Percentiles rank a stretch among this genome's conserved stretches.
Conservation (phyloP, 306 rosid species). For the Hippophae gyantsensis region DNA sequence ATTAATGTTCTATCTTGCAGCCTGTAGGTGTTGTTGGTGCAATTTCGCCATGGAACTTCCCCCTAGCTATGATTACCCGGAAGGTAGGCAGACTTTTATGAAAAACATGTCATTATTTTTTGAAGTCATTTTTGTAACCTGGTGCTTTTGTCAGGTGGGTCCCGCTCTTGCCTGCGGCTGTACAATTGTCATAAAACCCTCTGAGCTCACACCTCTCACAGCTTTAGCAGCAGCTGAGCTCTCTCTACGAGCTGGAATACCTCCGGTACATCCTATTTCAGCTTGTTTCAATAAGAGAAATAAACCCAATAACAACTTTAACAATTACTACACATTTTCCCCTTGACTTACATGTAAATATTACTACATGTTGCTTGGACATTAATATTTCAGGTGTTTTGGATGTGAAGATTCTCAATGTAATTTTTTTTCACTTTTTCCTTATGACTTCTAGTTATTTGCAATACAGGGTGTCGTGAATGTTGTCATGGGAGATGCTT, state of each 20-base stretch:
- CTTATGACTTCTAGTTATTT: conserved; percentile 19
- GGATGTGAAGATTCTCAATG: background rate
- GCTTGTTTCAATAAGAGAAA: too few species aligned
- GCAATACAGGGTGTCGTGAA: conserved; percentile 75
- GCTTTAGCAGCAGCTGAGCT: conserved; percentile 99
- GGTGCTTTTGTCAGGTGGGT: conserved; percentile 53
- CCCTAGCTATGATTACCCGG: conserved; percentile 94
- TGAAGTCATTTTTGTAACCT: too few species aligned
- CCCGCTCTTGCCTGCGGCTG: conserved; percentile 99
- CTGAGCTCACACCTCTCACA: conserved; percentile 93
- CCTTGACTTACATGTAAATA: too few species aligned
- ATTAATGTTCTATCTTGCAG: conserved; percentile 36
- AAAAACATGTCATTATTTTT: background rate
- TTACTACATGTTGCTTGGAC: background rate
- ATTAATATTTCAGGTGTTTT: conserved; percentile 8
- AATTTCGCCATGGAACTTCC: conserved; percentile 94
- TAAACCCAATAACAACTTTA: too few species aligned
- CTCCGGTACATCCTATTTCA: conserved; percentile 37
- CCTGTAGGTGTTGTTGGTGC: conserved; percentile 98
- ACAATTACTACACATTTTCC: too few species aligned
- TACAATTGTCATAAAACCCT: conserved; percentile 88
- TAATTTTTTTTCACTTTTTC: conserved; percentile 4
- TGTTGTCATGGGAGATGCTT: conserved; percentile 91
- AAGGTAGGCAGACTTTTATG: conserved; percentile 43
- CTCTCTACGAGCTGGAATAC: conserved; percentile 92